Evolutionary conservation across 1,139 yeast genomes (phyloP).

Genomic region (Candida mesenterica): DNA sequence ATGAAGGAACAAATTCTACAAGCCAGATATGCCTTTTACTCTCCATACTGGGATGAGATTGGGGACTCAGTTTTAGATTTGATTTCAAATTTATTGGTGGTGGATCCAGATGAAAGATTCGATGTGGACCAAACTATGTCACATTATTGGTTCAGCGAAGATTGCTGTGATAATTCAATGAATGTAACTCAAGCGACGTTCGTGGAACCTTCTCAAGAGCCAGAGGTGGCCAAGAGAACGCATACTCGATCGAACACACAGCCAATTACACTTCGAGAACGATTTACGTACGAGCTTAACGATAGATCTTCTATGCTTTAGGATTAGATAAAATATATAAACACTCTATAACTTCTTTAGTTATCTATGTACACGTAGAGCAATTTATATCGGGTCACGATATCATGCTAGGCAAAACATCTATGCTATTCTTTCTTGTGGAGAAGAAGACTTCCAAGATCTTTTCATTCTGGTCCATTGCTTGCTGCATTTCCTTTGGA

Average conservation of each 20-base stretch:
- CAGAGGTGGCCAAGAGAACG: slow-evolving; percentile 1
- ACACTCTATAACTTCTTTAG: too few species aligned
- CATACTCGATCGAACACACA: slow-evolving; percentile 26
- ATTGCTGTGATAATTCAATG: slow-evolving; percentile 6
- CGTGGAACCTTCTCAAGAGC: not conserved
- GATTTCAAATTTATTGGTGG: slow-evolving; percentile 58
- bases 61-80: slow-evolving; percentile 64
- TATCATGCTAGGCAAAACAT: slow-evolving; percentile 9
- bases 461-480: slow-evolving; percentile 25
- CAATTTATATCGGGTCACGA: not conserved
- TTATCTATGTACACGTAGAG: too few species aligned
- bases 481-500: slow-evolving; percentile 24
- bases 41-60: slow-evolving; percentile 78
- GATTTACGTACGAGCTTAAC: slow-evolving; percentile 29
- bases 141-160: slow-evolving; percentile 58
- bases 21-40: slow-evolving; percentile 70
- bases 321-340: too few species aligned
- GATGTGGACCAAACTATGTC: slow-evolving; percentile 49
- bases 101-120: slow-evolving; percentile 53
- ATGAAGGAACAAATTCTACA: slow-evolving; percentile 71
- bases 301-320: slow-evolving; percentile 11
- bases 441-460: slow-evolving; percentile 31
- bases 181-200: slow-evolving; percentile 5
- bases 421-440: slow-evolving; percentile 27
- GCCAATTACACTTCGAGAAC: slow-evolving; percentile 35